phyloP scores from a whole-genome alignment of 495 filamentous ascomycete genomes.

The Articulospora tetracladia region DNA sequence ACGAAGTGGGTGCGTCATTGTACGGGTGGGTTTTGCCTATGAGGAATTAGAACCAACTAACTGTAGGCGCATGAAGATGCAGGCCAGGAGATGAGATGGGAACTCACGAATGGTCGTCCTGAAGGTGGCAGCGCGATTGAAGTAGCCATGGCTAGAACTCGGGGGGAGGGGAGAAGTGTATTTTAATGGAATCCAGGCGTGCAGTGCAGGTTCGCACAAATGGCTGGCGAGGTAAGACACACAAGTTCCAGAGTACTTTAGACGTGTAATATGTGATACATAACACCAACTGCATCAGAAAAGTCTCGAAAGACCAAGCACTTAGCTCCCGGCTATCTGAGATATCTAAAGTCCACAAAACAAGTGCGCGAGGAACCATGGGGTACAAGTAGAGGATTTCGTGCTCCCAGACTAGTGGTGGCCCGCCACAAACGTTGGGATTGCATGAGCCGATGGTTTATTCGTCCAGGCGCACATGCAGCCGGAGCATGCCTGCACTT shows the following conservation, averaged over 20 bases:
- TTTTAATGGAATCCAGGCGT: neutral
- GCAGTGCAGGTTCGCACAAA: neutral
- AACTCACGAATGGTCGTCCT: slow-evolving; percentile 9
- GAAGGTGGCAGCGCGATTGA: neutral
- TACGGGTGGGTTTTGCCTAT: slow-evolving; percentile 17
- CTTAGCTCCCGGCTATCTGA: neutral
- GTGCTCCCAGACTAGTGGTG: neutral
- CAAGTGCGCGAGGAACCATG: neutral
- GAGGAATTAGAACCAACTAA: slow-evolving; percentile 4
- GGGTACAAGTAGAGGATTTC: neutral
- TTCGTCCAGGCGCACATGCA: neutral
- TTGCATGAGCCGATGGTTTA: neutral
- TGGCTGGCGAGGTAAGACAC: neutral
- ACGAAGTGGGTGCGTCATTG: slow-evolving; percentile 25
- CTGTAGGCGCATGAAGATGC: neutral
- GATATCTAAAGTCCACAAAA: neutral
- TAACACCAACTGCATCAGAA: neutral
- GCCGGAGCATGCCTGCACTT: neutral
- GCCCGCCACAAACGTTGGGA: neutral
- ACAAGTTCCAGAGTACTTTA: neutral
- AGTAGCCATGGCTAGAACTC: slow-evolving; percentile 2
- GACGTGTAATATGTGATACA: neutral
- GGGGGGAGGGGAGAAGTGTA: neutral
- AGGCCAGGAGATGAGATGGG: neutral
- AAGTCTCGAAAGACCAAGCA: neutral